Evolutionary conservation across 257 asterid species (phyloP).

Genomic region (Solanum acaule): DNA sequence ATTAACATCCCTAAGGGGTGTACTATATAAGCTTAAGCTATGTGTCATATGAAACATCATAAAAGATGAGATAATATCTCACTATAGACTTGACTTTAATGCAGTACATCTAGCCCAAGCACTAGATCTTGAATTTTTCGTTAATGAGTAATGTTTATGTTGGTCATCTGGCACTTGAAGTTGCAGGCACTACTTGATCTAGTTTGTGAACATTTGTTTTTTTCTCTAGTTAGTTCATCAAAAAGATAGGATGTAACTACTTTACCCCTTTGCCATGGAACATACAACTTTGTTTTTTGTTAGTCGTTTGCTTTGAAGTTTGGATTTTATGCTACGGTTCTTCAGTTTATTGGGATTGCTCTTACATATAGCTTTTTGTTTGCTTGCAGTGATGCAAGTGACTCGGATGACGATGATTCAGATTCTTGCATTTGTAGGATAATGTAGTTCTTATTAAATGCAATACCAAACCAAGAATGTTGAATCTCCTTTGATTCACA

Average conservation of each 20-base stretch:
- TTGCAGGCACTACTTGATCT: not conserved
- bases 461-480: not conserved
- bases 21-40: not conserved
- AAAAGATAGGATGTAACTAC: not conserved
- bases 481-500: slow-evolving; percentile 1
- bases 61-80: not conserved
- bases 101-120: not conserved
- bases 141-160: not conserved
- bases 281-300: not conserved
- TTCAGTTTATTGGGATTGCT: not conserved
- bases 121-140: not conserved
- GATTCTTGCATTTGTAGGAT: slow-evolving; percentile 68
- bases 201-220: not conserved
- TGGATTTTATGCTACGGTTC: not conserved
- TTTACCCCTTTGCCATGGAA: not conserved
- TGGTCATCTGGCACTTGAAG: not conserved
- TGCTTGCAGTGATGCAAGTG: slow-evolving; percentile 56
- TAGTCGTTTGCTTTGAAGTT: not conserved
- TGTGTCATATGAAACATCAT: not conserved
- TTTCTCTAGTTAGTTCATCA: not conserved
- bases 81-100: not conserved
- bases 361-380: not conserved
- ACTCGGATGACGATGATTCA: slow-evolving; percentile 65
- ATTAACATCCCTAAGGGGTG: not conserved
- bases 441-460: slow-evolving; percentile 35